Percentiles rank a stretch among this genome's conserved stretches.
phyloP scores from a whole-genome alignment of 345 rosid genomes.

The Boechera retrofracta region DNA sequence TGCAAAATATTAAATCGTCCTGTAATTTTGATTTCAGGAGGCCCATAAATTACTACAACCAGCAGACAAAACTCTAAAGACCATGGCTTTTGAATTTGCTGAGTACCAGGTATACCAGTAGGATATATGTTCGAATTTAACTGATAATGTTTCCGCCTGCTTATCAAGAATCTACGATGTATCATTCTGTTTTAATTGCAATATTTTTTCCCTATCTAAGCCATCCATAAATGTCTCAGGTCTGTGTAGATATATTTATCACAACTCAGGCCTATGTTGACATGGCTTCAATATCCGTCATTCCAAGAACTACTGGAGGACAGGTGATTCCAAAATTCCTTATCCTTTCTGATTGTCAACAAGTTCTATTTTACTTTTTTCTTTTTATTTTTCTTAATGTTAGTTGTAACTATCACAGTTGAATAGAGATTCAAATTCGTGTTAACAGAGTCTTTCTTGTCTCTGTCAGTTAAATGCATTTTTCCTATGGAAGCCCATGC shows the following conservation, averaged over 20 bases:
- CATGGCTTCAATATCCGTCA: constrained; percentile 81
- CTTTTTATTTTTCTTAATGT: not conserved
- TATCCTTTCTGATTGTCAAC: constrained; percentile 17
- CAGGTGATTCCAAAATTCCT: constrained; percentile 59
- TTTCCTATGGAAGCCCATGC: constrained; percentile 12
- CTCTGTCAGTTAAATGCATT: constrained; percentile 5
- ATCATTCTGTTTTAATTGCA: constrained; percentile 9
- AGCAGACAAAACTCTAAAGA: constrained; percentile 79
- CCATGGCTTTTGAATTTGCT: constrained; percentile 93
- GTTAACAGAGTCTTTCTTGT: constrained; percentile 8
- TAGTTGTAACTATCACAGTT: constrained; percentile 14
- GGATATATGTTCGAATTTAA: constrained; percentile 14
- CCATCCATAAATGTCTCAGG: constrained; percentile 53
- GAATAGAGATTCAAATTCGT: constrained; percentile 20
- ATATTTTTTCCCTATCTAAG: not conserved
- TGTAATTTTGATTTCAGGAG: constrained; percentile 61
- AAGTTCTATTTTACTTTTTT: not conserved
- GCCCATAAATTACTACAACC: constrained; percentile 88
- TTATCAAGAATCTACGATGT: not conserved
- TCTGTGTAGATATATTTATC: constrained; percentile 85
- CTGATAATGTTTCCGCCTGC: not conserved
- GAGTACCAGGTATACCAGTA: constrained; percentile 74
- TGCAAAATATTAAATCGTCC: constrained; percentile 9
- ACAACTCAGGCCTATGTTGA: constrained; percentile 86
- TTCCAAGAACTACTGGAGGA: constrained; percentile 92